Conservation (phyloP, 78 protist species). For the Chrysochromulina tobinii region DNA sequence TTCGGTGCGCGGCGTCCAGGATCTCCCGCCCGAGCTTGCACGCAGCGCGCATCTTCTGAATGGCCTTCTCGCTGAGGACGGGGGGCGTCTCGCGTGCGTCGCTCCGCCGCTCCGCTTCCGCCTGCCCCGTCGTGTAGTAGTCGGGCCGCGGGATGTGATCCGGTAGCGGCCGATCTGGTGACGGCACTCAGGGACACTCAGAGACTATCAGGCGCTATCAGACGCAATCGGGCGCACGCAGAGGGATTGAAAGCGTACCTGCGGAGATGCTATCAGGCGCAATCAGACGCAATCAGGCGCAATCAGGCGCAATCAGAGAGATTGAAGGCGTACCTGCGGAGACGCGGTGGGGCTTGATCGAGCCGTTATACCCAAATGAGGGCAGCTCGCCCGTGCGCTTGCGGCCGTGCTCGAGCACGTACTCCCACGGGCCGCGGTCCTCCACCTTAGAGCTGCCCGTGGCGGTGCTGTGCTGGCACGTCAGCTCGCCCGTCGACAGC, state of each 20-base stretch:
- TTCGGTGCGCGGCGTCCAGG: constrained; percentile 73
- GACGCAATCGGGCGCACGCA: background rate
- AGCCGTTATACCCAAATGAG: background rate
- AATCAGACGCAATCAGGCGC: background rate
- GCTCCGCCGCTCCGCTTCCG: too few species aligned
- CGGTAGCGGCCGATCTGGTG: constrained; percentile 32
- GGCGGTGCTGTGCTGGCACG: too few species aligned
- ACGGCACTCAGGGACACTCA: too few species aligned
- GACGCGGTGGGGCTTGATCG: background rate
- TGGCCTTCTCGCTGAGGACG: background rate
- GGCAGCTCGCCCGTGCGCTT: background rate
- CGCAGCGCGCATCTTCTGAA: background rate
- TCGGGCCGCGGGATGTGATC: constrained; percentile 42
- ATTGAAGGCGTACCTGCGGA: background rate
- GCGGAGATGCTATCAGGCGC: too few species aligned
- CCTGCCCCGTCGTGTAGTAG: constrained; percentile 2
- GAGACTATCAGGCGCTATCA: too few species aligned
- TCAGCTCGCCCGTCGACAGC: background rate
- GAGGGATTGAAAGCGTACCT: background rate
- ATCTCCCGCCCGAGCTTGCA: constrained; percentile 74
- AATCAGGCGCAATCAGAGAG: background rate
- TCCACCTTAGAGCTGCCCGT: too few species aligned
- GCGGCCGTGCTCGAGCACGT: background rate
- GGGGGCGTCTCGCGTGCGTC: background rate
- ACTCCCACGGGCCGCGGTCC: background rate